Percentiles rank a stretch among this genome's conserved stretches.
phyloP scores from a whole-genome alignment of 305 asterid species.

The Stenogyne calaminthoides region DNA sequence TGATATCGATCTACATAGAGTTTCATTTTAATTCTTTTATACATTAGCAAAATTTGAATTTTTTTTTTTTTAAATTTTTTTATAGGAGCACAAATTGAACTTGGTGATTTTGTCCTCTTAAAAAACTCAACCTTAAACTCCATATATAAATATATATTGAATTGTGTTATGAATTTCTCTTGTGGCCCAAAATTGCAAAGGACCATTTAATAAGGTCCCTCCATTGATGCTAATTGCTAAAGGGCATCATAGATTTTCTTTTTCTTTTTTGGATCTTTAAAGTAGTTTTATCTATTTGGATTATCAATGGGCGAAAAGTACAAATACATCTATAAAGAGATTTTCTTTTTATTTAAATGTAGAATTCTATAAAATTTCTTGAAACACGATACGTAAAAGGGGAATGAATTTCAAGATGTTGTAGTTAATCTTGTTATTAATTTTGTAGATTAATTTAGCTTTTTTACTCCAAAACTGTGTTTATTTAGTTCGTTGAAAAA shows the following conservation, averaged over 20 bases:
- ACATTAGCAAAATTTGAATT: too few relatives aligned
- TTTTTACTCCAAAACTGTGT: background rate
- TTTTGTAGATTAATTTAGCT: background rate
- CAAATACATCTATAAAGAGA: conserved; percentile 11
- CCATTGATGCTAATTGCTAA: conserved; percentile 35
- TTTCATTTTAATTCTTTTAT: background rate
- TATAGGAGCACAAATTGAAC: too few relatives aligned
- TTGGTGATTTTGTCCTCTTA: too few relatives aligned
- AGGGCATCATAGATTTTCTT: conserved; percentile 17
- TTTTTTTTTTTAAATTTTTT: too few relatives aligned
- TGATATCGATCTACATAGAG: background rate
- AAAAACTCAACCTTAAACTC: too few relatives aligned
- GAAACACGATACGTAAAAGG: background rate
- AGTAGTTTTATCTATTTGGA: conserved; percentile 31
- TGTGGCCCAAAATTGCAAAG: conserved; percentile 25
- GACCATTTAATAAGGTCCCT: conserved; percentile 43
- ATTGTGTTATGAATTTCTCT: conserved; percentile 3
- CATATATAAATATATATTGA: too few relatives aligned
- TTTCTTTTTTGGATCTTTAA: conserved; percentile 20
- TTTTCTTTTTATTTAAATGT: background rate
- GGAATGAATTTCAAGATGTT: background rate
- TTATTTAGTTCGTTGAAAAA: background rate
- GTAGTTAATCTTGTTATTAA: background rate
- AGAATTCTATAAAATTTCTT: background rate
- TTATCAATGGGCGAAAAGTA: conserved; percentile 23